Conservation (phyloP, 176 grass and related monocot genomes). For the Ampelocalamus luodianensis region DNA sequence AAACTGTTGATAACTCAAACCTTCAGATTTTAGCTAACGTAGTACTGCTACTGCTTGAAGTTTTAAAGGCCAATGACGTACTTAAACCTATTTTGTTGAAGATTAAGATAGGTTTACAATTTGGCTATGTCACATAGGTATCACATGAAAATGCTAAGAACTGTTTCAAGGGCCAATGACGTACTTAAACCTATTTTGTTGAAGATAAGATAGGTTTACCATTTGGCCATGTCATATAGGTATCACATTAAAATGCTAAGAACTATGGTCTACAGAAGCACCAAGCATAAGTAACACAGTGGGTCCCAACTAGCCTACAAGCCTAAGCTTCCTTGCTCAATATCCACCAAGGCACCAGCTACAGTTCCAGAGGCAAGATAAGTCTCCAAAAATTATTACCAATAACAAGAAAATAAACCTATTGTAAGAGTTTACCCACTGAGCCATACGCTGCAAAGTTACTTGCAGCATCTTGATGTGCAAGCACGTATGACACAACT, state of each 20-base stretch:
- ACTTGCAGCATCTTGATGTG: neutral
- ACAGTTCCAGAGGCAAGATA: slow-evolving; percentile 12
- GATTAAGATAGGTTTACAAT: neutral
- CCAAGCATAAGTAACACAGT: neutral
- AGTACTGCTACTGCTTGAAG: neutral
- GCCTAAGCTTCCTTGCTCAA: slow-evolving; percentile 12
- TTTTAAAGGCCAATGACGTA: neutral
- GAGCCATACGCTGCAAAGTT: slow-evolving; percentile 11
- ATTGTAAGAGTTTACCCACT: neutral
- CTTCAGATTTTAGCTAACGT: slow-evolving; percentile 9
- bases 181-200: slow-evolving; percentile 10
- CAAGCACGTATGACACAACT: neutral
- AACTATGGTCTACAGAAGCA: neutral
- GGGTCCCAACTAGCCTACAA: neutral
- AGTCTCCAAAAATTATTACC: neutral
- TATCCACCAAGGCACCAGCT: neutral
- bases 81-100: slow-evolving; percentile 6
- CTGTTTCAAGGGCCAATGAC: neutral
- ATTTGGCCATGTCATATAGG: slow-evolving; percentile 6
- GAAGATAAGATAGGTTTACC: neutral
- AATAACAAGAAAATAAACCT: neutral
- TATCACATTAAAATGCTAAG: neutral
- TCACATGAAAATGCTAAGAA: neutral
- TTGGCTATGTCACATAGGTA: slow-evolving; percentile 5
- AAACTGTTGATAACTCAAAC: slow-evolving; percentile 24